These are phyloP conservation scores for Pisolithus albus DNA, from an alignment of 768 basidiomycete genomes.

Conservation along the genomic window DNA sequence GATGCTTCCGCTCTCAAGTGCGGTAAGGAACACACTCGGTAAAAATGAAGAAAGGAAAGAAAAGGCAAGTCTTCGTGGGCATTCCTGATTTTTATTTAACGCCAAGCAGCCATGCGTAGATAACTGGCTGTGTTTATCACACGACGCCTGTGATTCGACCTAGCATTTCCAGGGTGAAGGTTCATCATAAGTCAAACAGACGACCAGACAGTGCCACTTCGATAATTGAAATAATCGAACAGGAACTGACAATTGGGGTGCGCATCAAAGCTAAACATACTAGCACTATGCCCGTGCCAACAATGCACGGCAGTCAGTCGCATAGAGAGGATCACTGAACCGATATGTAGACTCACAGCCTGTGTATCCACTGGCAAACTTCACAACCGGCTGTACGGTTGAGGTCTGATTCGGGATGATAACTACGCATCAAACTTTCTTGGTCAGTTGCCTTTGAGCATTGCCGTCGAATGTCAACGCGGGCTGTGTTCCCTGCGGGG, in stretches of 20 bases:
- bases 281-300: constrained; percentile 23
- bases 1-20: constrained; percentile 14
- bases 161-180: constrained; percentile 9
- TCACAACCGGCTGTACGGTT: constrained; percentile 31
- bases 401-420: constrained; percentile 13
- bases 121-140: constrained; percentile 41
- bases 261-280: constrained; percentile 22
- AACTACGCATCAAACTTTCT: constrained; percentile 5
- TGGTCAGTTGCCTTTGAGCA: neutral
- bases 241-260: constrained; percentile 9
- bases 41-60: constrained; percentile 25
- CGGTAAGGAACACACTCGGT: constrained; percentile 8
- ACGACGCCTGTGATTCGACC: constrained; percentile 1
- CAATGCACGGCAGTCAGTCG: constrained; percentile 18
- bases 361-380: neutral
- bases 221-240: constrained; percentile 11
- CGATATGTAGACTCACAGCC: constrained; percentile 11
- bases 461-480: too few species aligned
- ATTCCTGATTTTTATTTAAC: constrained; percentile 29
- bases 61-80: constrained; percentile 11
- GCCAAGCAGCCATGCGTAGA: constrained; percentile 29
- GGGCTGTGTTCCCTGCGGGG: too few species aligned
- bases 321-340: constrained; percentile 8
- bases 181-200: constrained; percentile 10
- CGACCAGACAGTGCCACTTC: constrained; percentile 16